Evolutionary conservation across 441 rosid genomes (phyloP), one percentile per base, ranked within the genome.

Genomic region (Viola pubescens): DNA sequence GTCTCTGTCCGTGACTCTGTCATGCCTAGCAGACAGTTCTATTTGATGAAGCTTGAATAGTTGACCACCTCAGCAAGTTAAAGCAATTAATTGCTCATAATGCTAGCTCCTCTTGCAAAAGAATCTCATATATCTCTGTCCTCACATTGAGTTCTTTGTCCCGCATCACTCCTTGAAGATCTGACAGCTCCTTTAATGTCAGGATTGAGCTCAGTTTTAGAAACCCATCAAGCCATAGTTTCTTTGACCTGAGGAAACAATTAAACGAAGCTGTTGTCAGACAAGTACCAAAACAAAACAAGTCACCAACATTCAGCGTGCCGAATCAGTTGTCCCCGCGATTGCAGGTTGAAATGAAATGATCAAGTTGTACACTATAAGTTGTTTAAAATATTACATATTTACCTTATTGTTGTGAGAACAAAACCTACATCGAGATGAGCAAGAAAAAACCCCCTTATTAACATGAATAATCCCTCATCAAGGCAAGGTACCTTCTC

Each of bases 101-200:
- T 19, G 26, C 26, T 61, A 34, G 54, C 62, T 84, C 90, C 54
- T 84, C 94, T 70, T 83, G 88, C 71, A 94, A 71, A 54, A 94
- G 95, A 66, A 94, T 94, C 83, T 94, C 97, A 56, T 88, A 90
- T 47, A 90, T 83, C 66, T 94, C 96, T 7, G 99, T 88, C 81
- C 97, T 79, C 70, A 88, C 70, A 77, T 94, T 86, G 69, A 90
- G 66, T 63, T 86, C 99, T 77, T 94, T 94, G 59, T 90, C 96
- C 70, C 91, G 85, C 97, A 90, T 94, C 60, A 94, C 97, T 73
- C 90, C 98, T 70, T 86, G 97, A 59, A 94, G 83, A 77, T 89
- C 98, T 13, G 97, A 84, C 65, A 92, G 72, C 80, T 92, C 98
- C 69, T 82, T 92, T 26, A 82, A 83, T 37, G 91, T 75, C 45